These are phyloP conservation scores for Citeromyces matritensis DNA, from an alignment of 805 yeast species.

Conservation along the genomic window DNA sequence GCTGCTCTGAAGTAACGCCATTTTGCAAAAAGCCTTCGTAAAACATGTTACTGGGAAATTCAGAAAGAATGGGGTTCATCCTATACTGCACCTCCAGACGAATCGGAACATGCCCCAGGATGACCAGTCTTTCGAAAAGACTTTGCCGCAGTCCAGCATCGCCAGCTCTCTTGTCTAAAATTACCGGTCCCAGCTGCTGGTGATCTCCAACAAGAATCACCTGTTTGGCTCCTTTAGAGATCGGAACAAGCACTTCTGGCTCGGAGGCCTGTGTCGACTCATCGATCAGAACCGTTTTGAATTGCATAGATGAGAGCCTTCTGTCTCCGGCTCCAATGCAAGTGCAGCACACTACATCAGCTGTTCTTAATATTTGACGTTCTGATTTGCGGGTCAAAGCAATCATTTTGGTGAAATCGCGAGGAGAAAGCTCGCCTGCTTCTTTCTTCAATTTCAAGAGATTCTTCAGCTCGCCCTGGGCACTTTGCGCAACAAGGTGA, in stretches of 20 bases:
- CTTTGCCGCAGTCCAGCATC: conserved; percentile 82
- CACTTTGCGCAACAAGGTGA: conserved; percentile 26
- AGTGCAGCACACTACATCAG: conserved; percentile 79
- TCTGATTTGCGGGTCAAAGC: conserved; percentile 32
- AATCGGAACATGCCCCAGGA: conserved; percentile 73
- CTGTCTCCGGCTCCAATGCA: conserved; percentile 86
- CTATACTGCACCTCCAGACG: conserved; percentile 87
- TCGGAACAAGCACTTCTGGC: conserved; percentile 82
- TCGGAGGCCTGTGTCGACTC: conserved; percentile 92
- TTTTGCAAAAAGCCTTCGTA: conserved; percentile 88
- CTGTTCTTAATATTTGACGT: conserved; percentile 26
- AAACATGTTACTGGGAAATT: conserved; percentile 81
- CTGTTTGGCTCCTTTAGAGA: conserved; percentile 72
- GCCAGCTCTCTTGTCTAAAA: conserved; percentile 65
- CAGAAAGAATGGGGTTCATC: conserved; percentile 83
- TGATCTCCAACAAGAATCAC: conserved; percentile 87
- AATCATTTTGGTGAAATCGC: conserved; percentile 31
- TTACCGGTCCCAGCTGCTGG: conserved; percentile 89
- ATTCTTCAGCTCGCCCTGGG: conserved; percentile 43
- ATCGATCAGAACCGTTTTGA: conserved; percentile 75
- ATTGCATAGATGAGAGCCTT: conserved; percentile 37
- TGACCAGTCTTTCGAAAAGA: conserved; percentile 71
- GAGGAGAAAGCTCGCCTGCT: conserved; percentile 49
- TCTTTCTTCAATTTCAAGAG: conserved; percentile 43
- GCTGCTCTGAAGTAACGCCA: conserved; percentile 71